A percentile compares a stretch with the other conserved stretches of the same genome.
Conservation (phyloP, 169 alveolate species). For the Amoebophrya sp. region DNA sequence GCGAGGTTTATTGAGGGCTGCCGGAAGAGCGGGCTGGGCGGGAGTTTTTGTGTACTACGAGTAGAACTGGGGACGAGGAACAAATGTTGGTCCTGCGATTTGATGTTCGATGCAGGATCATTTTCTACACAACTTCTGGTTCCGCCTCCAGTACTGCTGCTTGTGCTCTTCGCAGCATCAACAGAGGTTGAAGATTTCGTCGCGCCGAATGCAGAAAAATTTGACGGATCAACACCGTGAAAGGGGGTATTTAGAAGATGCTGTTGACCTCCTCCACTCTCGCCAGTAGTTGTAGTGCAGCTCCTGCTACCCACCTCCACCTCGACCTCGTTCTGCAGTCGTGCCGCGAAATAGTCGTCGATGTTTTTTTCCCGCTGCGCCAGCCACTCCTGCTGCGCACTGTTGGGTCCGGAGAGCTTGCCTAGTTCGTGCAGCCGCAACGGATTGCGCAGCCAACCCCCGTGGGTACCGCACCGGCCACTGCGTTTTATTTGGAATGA, state of each 20-base stretch:
- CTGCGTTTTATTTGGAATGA: background rate
- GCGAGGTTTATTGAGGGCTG: background rate
- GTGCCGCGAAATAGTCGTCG: background rate
- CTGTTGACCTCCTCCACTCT: background rate
- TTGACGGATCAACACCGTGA: too few relatives aligned
- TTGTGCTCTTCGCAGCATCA: too few relatives aligned
- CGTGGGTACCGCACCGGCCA: background rate
- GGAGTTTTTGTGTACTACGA: too few relatives aligned
- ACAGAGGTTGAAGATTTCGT: too few relatives aligned
- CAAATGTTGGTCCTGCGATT: too few relatives aligned
- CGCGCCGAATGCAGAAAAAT: too few relatives aligned
- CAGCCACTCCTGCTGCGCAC: background rate
- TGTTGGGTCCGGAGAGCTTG: background rate
- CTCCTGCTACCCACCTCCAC: background rate
- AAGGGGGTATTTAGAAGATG: too few relatives aligned
- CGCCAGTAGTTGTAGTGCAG: background rate
- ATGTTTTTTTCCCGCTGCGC: background rate
- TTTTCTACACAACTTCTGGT: too few relatives aligned
- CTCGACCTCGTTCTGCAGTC: background rate
- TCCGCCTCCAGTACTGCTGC: too few relatives aligned
- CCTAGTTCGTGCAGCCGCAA: background rate
- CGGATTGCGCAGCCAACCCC: background rate
- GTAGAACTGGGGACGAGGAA: too few relatives aligned
- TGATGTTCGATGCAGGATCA: too few relatives aligned
- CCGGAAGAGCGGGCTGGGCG: too few relatives aligned